These are phyloP conservation scores for Orychophragmus violaceus DNA, from an alignment of 345 rosid genomes.

Conservation along the genomic window DNA sequence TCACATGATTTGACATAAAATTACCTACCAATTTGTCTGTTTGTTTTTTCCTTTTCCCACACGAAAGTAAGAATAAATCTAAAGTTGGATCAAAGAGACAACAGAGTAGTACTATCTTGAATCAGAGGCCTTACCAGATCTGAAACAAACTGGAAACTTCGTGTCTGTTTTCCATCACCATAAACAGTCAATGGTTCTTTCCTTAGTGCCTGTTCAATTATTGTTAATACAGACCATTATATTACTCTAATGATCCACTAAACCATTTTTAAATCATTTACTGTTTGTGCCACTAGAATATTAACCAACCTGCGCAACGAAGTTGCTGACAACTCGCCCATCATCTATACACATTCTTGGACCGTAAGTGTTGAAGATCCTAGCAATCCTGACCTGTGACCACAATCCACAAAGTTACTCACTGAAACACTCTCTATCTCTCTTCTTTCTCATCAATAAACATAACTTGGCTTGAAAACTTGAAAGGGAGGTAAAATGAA, in stretches of 20 bases:
- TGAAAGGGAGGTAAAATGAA: neutral
- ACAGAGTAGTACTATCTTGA: neutral
- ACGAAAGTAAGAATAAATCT: neutral
- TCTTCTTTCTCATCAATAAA: neutral
- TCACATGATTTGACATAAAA: slow-evolving; percentile 5
- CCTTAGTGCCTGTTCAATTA: slow-evolving; percentile 52
- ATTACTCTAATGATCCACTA: slow-evolving; percentile 18
- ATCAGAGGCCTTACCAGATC: slow-evolving; percentile 50
- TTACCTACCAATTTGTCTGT: neutral
- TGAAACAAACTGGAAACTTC: slow-evolving; percentile 86
- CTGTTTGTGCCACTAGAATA: neutral
- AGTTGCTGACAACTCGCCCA: slow-evolving; percentile 87
- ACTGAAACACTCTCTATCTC: neutral
- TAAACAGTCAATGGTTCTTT: slow-evolving; percentile 85
- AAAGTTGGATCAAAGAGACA: neutral
- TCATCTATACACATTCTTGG: slow-evolving; percentile 90
- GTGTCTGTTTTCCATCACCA: slow-evolving; percentile 87
- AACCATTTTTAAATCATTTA: neutral
- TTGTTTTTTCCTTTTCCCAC: neutral
- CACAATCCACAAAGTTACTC: neutral
- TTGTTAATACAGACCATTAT: slow-evolving; percentile 3
- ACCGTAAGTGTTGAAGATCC: slow-evolving; percentile 82
- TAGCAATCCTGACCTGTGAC: slow-evolving; percentile 65
- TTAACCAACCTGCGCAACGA: slow-evolving; percentile 63
- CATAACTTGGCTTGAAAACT: neutral